A percentile compares a stretch with the other conserved stretches of the same genome.
Conservation (phyloP, 2,329 filamentous ascomycete species). For the Gaeumannomyces tritici region DNA sequence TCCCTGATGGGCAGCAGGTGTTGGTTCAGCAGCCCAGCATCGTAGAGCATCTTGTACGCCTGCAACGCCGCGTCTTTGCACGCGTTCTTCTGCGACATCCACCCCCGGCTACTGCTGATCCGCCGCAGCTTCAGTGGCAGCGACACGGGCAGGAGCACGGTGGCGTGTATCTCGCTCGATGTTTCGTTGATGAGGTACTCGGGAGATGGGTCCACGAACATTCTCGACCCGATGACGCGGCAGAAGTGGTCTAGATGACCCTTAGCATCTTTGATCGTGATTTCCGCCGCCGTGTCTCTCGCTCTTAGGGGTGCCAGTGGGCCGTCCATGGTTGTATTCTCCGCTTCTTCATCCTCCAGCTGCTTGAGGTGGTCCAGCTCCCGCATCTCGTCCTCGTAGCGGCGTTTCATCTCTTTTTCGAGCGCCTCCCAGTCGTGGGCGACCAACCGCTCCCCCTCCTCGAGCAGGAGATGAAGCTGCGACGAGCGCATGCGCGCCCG, state of each 20-base stretch:
- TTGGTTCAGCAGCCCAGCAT: constrained; percentile 65
- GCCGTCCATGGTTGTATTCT: constrained; percentile 8
- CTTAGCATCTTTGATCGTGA: constrained; percentile 66
- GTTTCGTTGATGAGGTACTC: constrained; percentile 51
- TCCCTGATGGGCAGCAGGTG: constrained; percentile 59
- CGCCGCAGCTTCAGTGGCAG: constrained; percentile 53
- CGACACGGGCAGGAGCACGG: constrained; percentile 60
- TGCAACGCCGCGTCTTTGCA: constrained; percentile 76
- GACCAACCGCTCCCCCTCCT: constrained; percentile 14
- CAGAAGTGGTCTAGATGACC: constrained; percentile 81
- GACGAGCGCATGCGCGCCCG: constrained; percentile 42
- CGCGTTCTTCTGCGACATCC: constrained; percentile 63
- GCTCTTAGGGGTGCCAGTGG: constrained; percentile 8
- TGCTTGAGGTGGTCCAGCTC: constrained; percentile 32
- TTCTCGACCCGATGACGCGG: constrained; percentile 41
- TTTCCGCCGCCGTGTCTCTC: constrained; percentile 43
- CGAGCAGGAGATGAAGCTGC: constrained; percentile 35
- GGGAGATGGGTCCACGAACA: constrained; percentile 56
- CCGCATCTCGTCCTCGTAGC: constrained; percentile 57
- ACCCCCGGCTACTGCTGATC: constrained; percentile 41
- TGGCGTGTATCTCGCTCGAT: constrained; percentile 35
- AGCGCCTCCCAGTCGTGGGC: constrained; percentile 49
- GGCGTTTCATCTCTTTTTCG: constrained; percentile 62
- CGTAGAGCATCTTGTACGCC: constrained; percentile 62
- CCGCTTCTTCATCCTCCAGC: constrained; percentile 33